These are phyloP conservation scores for Solanum infundibuliforme DNA, from an alignment of 257 asterid genomes.

Conservation along the genomic window DNA sequence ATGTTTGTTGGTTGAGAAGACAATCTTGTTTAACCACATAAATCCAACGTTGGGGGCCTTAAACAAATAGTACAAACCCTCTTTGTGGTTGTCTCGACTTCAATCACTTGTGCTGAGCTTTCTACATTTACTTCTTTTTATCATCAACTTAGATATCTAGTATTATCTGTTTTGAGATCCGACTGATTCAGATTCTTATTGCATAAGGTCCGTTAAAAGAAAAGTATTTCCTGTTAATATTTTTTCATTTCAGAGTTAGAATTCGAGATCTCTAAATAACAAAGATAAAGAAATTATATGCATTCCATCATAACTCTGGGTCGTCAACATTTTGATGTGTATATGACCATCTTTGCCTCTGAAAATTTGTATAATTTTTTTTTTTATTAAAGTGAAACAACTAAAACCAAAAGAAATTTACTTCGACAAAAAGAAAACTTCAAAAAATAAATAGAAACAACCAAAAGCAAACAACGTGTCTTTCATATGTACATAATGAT, in stretches of 20 bases:
- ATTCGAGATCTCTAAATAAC: neutral
- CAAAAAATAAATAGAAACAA: neutral
- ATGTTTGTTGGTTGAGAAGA: conserved; percentile 21
- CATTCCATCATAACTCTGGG: neutral
- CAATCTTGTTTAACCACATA: conserved; percentile 12
- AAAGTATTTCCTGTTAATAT: neutral
- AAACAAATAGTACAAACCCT: neutral
- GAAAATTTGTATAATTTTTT: neutral
- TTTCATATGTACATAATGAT: neutral
- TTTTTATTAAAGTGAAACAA: neutral
- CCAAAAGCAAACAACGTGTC: neutral
- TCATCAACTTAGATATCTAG: neutral
- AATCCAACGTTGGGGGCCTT: conserved; percentile 7
- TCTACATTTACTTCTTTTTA: neutral
- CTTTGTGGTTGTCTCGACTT: neutral
- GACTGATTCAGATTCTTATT: neutral
- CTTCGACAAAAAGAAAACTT: neutral
- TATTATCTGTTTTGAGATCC: neutral
- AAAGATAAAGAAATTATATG: neutral
- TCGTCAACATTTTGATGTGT: neutral
- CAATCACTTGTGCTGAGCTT: conserved; percentile 6
- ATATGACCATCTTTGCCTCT: neutral
- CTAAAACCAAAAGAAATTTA: neutral
- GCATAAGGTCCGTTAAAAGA: neutral
- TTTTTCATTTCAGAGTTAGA: neutral